phyloP scores from a whole-genome alignment of 2,329 filamentous ascomycete species.

The Chalara sp. region DNA sequence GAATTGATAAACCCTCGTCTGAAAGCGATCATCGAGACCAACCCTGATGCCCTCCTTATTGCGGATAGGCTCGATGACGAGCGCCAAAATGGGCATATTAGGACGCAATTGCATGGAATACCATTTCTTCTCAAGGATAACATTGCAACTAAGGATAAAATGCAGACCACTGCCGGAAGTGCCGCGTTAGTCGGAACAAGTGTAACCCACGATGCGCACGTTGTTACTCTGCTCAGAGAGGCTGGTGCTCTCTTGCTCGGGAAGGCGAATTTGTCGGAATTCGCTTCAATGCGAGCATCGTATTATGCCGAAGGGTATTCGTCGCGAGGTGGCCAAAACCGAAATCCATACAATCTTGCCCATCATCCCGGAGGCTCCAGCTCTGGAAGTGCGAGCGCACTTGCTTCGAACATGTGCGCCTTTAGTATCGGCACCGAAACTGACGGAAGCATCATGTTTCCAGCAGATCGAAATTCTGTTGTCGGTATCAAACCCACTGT shows the following conservation, averaged over 20 bases:
- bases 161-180: slow-evolving; percentile 69
- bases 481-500: slow-evolving; percentile 74
- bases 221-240: slow-evolving; percentile 53
- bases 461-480: slow-evolving; percentile 60
- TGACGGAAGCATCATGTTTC: slow-evolving; percentile 65
- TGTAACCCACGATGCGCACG: slow-evolving; percentile 60
- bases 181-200: slow-evolving; percentile 59
- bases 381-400: slow-evolving; percentile 58
- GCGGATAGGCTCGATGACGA: slow-evolving; percentile 55
- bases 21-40: slow-evolving; percentile 56
- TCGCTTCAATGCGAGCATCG: slow-evolving; percentile 65
- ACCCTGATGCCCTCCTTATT: slow-evolving; percentile 59
- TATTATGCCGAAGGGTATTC: slow-evolving; percentile 65
- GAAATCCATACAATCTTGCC: slow-evolving; percentile 63
- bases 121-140: slow-evolving; percentile 72
- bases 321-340: slow-evolving; percentile 54
- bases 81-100: slow-evolving; percentile 44
- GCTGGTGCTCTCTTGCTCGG: slow-evolving; percentile 61
- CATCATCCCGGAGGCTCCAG: slow-evolving; percentile 63
- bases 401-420: slow-evolving; percentile 54
- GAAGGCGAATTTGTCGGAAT: slow-evolving; percentile 65
- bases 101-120: slow-evolving; percentile 68
- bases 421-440: slow-evolving; percentile 71
- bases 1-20: too few species aligned
- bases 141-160: slow-evolving; percentile 59